phyloP scores from a whole-genome alignment of 495 filamentous ascomycete genomes.

The Aspergillus steynii region DNA sequence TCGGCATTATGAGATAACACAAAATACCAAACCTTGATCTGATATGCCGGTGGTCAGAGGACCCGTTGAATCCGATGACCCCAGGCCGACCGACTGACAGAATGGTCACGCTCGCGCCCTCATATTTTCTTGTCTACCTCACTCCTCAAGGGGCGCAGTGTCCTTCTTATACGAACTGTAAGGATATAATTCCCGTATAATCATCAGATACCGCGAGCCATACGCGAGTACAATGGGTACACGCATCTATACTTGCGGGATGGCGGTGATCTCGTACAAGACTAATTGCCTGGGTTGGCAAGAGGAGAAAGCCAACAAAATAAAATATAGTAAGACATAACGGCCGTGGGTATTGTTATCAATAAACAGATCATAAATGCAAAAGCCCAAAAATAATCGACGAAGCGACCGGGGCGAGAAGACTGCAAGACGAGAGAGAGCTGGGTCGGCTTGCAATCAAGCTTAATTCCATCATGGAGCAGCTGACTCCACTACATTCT shows the following conservation, averaged over 20 bases:
- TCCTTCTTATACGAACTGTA: no score
- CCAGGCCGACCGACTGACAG: no score
- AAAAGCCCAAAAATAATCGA: conserved; percentile 4
- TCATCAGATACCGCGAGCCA: background rate
- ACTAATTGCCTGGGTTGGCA: background rate
- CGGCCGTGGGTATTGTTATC: background rate
- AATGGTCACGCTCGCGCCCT: background rate
- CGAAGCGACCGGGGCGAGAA: background rate
- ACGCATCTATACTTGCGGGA: background rate
- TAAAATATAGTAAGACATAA: background rate
- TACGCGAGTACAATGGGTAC: background rate
- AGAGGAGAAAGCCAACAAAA: background rate
- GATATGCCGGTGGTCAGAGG: background rate
- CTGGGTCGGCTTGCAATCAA: background rate
- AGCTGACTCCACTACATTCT: conserved; percentile 8
- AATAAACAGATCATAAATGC: background rate
- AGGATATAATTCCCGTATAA: background rate
- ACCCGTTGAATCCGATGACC: background rate
- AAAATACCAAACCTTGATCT: no score
- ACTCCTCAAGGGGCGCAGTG: no score
- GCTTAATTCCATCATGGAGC: background rate
- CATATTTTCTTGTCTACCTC: no score
- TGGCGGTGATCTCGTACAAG: background rate
- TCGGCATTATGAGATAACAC: no score
- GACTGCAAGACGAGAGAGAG: background rate